Conservation (phyloP, 2,329 filamentous ascomycete genomes). For the Sporothrix globosa region DNA sequence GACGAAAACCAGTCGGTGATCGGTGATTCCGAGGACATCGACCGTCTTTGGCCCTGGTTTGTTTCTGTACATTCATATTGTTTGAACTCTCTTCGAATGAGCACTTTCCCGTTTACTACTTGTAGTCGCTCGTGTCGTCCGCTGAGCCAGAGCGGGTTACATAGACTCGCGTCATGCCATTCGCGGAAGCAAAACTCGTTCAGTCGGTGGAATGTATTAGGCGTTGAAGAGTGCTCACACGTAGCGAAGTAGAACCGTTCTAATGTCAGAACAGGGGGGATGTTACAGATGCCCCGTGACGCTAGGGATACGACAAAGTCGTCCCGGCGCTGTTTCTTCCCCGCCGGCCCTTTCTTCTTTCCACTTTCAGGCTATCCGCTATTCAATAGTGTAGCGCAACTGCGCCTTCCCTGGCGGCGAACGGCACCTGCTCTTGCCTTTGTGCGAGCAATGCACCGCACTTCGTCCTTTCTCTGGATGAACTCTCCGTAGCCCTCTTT, state of each 20-base stretch:
- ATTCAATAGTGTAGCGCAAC: not conserved
- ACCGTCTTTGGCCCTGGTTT: not conserved
- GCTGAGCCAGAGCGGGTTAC: conserved; percentile 11
- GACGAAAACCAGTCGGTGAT: conserved; percentile 14
- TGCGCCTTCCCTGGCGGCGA: conserved; percentile 8
- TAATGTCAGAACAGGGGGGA: conserved; percentile 12
- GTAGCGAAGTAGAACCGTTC: conserved; percentile 9
- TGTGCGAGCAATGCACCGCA: not conserved
- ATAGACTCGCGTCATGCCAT: not conserved
- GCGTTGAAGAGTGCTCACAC: not conserved
- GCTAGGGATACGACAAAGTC: not conserved
- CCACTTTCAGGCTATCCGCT: no score
- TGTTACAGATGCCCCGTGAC: not conserved
- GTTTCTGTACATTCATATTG: not conserved
- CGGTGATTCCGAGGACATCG: not conserved
- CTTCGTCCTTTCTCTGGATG: not conserved
- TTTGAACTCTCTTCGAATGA: not conserved
- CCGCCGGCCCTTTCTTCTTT: not conserved
- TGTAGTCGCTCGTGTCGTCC: not conserved
- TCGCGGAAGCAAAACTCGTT: not conserved
- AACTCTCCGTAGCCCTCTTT: not conserved
- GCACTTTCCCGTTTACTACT: no score
- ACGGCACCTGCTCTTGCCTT: no score
- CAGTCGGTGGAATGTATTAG: not conserved
- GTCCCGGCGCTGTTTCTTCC: conserved; percentile 1